Base-by-base conservation (phyloP, 148 eudicot species). In the Pouteria glomerata region DNA sequence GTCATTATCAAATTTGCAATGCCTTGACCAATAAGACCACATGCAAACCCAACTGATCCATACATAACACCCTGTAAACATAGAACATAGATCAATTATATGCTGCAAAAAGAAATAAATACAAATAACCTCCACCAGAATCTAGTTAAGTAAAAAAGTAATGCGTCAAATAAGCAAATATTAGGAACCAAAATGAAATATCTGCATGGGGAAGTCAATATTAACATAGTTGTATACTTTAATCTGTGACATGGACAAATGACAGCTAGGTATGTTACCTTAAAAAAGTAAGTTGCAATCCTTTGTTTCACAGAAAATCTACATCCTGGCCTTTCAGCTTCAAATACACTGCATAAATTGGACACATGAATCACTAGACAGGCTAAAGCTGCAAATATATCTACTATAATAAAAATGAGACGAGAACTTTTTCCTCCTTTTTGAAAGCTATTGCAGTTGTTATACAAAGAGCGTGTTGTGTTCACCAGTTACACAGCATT, bases 291-390 rank as follows among this genome's bases (percentile, higher is more conserved):
- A 44, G 92, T 82, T 8, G 86, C 84, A 78, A 83, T 71, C 69
- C 92, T 75, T 67, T 85, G 89, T 51, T 82, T 74, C 64, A 77
- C 74, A 6, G 92, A 81, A 74, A 88, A 88, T 62, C 84, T 79
- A 63, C 87, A 83, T 35, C 92, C 87, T 14, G 92, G 92, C 68
- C 92, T 83, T 82, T 85, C 87, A 75, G 89, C 92, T 88, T 88
- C 92, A 74, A 88, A 88, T 55, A 88, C 92, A 42, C 92, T 85
- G 87, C 66, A 53, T 14, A 31, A 27, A 23, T 37, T 13, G 5
- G 24, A 27, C 37, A 41, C 42, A 19, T 76, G 37, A 61, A 52
- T 51, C 7, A 55, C 27, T 57, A 50, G 33, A 58, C 4, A 24
- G 6, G 19, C 14, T 33, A 68, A 15, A 24, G 64, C 29, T 57